Evolutionary conservation across 2,329 filamentous ascomycete species (phyloP), one percentile per base, ranked within the genome.

Genomic region (Pseudogymnoascus sp.): DNA sequence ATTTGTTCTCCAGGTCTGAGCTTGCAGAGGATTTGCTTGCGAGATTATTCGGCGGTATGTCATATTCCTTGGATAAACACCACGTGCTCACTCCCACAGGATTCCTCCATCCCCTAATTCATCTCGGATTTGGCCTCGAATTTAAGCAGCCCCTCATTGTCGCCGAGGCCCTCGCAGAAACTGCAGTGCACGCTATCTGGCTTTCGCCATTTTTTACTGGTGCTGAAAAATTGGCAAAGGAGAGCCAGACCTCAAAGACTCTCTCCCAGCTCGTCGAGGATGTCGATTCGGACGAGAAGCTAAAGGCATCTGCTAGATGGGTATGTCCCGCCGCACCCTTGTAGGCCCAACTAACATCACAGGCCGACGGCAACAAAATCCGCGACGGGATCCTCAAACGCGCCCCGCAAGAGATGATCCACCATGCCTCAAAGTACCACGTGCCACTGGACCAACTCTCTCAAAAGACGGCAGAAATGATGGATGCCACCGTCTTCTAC

Each of bases 91-190:
- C 37, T 65, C 68, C 64, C 66, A 38, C 68, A 82, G 86, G 89
- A 0, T 82, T 93, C 66, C 69, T 92, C 1, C 91, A 96, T 71
- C 91, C 91, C 1, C 76, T 95, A 14, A 93, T 96, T 66, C 91
- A 96, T 72, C 81, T 96, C 19, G 89, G 91, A 59, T 96, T 91
- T 71, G 92, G 89, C 4, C 72, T 96, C 37, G 91, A 96, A 72
- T 96, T 91, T 77, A 74, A 82, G 8, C 91, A 96, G 71, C 90
- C 90, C 1, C 89, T 89, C 38, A 86, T 96, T 64, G 81, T 96
- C 29, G 90, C 91, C 5, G 85, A 93, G 75, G 91, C 79, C 0
- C 82, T 96, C 16, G 90, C 92, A 0, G 87, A 96, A 76, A 80
- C 88, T 1, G 85, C 88, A 6, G 83, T 91, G 1, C 90, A 96